phyloP scores from a whole-genome alignment of 805 yeast genomes.

The Lipomyces japonicus region DNA sequence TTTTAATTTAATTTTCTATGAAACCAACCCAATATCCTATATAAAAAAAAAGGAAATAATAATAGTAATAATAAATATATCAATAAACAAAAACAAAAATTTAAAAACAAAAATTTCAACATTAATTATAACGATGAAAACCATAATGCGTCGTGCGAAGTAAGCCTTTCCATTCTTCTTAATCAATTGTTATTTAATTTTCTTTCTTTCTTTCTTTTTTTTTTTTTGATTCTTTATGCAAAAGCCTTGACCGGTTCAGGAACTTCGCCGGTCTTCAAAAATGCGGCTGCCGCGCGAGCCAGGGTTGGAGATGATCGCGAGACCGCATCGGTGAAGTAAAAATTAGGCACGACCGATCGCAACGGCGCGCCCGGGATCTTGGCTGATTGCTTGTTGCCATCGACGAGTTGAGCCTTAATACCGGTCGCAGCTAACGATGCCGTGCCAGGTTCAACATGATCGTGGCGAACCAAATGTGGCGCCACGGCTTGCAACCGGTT shows the following conservation, averaged over 20 bases:
- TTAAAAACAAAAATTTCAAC: too few relatives aligned
- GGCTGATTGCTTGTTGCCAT: constrained; percentile 39
- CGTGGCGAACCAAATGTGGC: constrained; percentile 75
- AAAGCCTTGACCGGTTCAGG: constrained; percentile 26
- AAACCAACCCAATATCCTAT: too few relatives aligned
- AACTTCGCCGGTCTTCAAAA: constrained; percentile 10
- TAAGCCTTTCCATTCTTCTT: too few relatives aligned
- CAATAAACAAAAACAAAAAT: too few relatives aligned
- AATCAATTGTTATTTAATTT: too few relatives aligned
- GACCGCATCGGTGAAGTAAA: constrained; percentile 83
- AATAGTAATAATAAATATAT: too few relatives aligned
- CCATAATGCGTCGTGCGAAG: too few relatives aligned
- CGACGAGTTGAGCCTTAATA: constrained; percentile 43
- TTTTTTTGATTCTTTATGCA: constrained; percentile 11
- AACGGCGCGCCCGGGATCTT: constrained; percentile 49
- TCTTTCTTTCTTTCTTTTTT: too few relatives aligned
- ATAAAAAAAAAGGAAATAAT: too few relatives aligned
- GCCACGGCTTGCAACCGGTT: constrained; percentile 70
- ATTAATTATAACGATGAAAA: too few relatives aligned
- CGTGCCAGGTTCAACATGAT: constrained; percentile 65
- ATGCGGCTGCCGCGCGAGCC: constrained; percentile 73
- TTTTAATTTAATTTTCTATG: too few relatives aligned
- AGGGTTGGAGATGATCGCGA: constrained; percentile 84
- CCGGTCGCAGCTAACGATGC: constrained; percentile 56
- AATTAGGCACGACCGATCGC: constrained; percentile 72